phyloP scores from a whole-genome alignment of 306 rosid genomes.

The Cucurbita maxima region DNA sequence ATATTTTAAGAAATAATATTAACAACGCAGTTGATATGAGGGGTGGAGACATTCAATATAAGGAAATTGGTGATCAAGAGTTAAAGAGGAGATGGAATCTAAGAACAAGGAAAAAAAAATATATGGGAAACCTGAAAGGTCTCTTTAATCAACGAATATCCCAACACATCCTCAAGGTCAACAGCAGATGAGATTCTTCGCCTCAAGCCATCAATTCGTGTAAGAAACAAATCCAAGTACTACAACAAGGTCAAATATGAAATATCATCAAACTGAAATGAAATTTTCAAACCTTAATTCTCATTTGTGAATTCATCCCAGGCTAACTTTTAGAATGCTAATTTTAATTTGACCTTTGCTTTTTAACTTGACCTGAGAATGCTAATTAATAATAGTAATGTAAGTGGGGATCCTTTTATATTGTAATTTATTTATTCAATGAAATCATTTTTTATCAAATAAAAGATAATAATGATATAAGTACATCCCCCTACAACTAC shows the following conservation, averaged over 20 bases:
- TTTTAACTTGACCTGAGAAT: not conserved
- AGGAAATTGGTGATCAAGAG: not conserved
- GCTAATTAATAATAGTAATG: not conserved
- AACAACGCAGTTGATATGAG: not conserved
- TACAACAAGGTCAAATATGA: conserved; percentile 20
- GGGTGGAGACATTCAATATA: not conserved
- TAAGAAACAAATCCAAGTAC: conserved; percentile 80
- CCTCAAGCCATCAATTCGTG: conserved; percentile 83
- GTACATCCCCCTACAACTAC: not conserved
- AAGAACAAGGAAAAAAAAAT: conserved; percentile 36
- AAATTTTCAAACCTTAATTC: not conserved
- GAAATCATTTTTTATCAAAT: not conserved
- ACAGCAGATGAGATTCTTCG: conserved; percentile 42
- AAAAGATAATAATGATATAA: not conserved
- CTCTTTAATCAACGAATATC: conserved; percentile 43
- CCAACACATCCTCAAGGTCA: conserved; percentile 30
- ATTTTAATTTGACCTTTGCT: not conserved
- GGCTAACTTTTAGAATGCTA: not conserved
- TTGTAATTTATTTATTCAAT: not conserved
- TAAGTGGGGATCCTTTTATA: not conserved
- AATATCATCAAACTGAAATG: not conserved
- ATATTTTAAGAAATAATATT: not conserved
- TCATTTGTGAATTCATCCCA: not conserved
- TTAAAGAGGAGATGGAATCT: not conserved
- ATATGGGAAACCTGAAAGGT: conserved; percentile 60